Evolutionary conservation across 306 rosid species (phyloP), one percentile per base, ranked within the genome.

Genomic region (Cucumis hystrix): DNA sequence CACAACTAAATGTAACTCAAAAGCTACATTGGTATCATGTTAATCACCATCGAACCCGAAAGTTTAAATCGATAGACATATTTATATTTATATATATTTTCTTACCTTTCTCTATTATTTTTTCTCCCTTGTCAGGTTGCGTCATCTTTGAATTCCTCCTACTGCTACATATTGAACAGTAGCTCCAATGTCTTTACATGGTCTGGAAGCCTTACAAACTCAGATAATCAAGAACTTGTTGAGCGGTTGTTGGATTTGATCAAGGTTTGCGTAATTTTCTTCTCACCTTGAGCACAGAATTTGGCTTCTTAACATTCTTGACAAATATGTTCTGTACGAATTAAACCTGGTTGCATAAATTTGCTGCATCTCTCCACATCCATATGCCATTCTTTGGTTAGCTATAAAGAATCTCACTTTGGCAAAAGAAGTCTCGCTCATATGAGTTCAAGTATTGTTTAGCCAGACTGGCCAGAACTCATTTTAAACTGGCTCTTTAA

Each of bases 241-340:
- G 99, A 96, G 78, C 90, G 99, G 81, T 89, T 88, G 89, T 86
- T 96, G 75, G 99, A 96, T 89, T 78, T 96, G 83, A 92, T 96
- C 70, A 92, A 92, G 97, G 99, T 28, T 95, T 75, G 81, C 81
- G 41, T 77, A 13, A 54, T 62, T 76, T 28, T 23, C n/a, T 52
- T 65, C 77, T 58, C 77, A 76, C 33, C 81, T 79, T 67, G 55
- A 49, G 61, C 64, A 40, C 7, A 64, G 39, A 62, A 23, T 77
- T 13, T 58, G 52, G 15, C 16, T 62, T 62, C 68, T 70, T 28
- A 23, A 52, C 8, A 13, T 69, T 47, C 56, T 69, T 23, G 35
- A 40, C 28, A 69, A 33, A 69, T 69, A 37, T 70, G 75, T 70
- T 47, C 57, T 45, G 75, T 47, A 45, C 14, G 58, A 70, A 70